Evolutionary conservation across 805 yeast species (phyloP).

Genomic region (Yarrowia sp.): DNA sequence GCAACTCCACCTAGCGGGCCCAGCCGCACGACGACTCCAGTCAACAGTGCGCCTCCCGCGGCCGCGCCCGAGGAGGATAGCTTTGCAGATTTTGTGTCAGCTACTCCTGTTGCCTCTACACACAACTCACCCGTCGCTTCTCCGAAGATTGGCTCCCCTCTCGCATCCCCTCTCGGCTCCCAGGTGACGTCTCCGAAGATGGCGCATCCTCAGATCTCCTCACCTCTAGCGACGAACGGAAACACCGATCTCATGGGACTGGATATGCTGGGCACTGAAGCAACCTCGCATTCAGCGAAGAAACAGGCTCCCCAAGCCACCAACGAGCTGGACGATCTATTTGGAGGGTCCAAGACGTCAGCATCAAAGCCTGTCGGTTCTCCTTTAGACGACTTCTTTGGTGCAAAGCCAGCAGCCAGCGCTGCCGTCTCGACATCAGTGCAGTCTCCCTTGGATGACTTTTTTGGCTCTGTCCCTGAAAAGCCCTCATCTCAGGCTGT

Average conservation of each 20-base stretch:
- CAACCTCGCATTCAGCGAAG: neutral
- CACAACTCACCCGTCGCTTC: neutral
- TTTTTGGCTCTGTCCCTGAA: neutral
- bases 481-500: neutral
- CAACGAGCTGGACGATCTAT: neutral
- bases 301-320: no score
- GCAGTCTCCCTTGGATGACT: constrained; percentile 5
- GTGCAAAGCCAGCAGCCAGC: neutral
- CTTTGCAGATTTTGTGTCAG: constrained; percentile 14
- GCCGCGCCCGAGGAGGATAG: neutral
- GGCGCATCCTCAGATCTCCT: constrained; percentile 15
- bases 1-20: constrained; percentile 7
- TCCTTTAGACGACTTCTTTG: constrained; percentile 4
- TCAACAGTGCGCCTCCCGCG: neutral
- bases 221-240: constrained; percentile 4
- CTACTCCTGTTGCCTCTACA: constrained; percentile 13
- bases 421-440: no score
- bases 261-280: neutral
- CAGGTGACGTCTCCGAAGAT: neutral
- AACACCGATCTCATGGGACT: neutral
- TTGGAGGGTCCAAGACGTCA: neutral
- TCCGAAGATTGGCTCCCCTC: constrained; percentile 5
- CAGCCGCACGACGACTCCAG: neutral
- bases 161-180: neutral
- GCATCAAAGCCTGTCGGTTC: neutral